Evolutionary conservation across 768 basidiomycete species (phyloP).

Genomic region (Flagelloscypha sp.): DNA sequence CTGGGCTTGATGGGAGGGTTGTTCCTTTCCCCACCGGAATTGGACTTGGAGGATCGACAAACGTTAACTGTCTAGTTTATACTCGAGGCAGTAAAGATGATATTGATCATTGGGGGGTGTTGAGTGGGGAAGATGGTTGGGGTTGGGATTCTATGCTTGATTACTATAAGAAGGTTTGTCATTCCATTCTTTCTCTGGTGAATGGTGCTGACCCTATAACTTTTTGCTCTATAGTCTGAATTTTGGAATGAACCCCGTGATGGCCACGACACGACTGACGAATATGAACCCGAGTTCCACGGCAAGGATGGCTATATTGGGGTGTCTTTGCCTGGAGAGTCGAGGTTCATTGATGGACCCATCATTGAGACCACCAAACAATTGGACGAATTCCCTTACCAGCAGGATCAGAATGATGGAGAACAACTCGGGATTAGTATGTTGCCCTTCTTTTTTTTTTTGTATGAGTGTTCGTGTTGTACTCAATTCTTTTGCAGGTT

Average conservation of each 20-base stretch:
- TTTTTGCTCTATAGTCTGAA: constrained; percentile 23
- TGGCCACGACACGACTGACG: constrained; percentile 26
- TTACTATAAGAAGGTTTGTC: constrained; percentile 23
- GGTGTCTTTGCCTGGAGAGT: constrained; percentile 24
- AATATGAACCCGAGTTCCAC: constrained; percentile 30
- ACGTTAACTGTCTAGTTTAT: constrained; percentile 26
- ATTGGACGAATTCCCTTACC: constrained; percentile 27
- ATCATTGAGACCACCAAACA: constrained; percentile 30
- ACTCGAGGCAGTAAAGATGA: constrained; percentile 28
- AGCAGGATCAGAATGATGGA: constrained; percentile 25
- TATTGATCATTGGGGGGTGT: constrained; percentile 23
- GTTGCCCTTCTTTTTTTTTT: background rate
- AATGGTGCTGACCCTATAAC: background rate
- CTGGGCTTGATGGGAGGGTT: constrained; percentile 21
- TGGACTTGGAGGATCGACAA: constrained; percentile 25
- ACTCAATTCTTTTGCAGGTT: constrained; percentile 12
- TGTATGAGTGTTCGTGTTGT: no score
- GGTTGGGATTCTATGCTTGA: constrained; percentile 27
- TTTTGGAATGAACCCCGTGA: constrained; percentile 29
- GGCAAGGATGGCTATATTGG: constrained; percentile 23
- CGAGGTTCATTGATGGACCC: constrained; percentile 21
- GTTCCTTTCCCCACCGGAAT: constrained; percentile 26
- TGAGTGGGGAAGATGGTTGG: constrained; percentile 29
- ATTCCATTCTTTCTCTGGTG: background rate
- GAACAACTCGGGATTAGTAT: constrained; percentile 22